These are phyloP conservation scores for Chlamydomonas incerta DNA, from an alignment of 139 green algal genomes.

Conservation along the genomic window DNA sequence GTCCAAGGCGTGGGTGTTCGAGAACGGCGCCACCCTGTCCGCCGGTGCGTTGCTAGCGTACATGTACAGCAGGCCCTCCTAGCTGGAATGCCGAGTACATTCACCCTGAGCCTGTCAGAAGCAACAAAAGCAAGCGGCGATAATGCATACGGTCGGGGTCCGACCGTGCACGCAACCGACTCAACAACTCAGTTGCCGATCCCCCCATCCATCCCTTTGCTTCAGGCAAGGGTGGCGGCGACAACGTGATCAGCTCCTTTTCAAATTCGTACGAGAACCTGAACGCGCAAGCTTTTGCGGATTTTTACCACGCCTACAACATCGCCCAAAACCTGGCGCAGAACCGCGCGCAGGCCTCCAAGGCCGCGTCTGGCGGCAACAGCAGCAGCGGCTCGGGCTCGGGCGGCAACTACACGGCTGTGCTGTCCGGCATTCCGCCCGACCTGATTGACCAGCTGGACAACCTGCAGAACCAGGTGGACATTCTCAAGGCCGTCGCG, in stretches of 20 bases:
- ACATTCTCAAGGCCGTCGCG: conserved; percentile 9
- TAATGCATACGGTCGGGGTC: too few species aligned
- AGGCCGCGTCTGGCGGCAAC: background rate
- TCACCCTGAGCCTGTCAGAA: too few species aligned
- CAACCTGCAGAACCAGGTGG: conserved; percentile 20
- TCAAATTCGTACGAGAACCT: background rate
- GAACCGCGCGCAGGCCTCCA: background rate
- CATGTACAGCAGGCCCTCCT: too few species aligned
- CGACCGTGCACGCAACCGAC: too few species aligned
- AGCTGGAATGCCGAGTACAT: too few species aligned
- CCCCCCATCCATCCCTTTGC: too few species aligned
- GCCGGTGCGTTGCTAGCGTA: background rate
- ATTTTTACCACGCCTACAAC: conserved; percentile 36
- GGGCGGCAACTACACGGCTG: background rate
- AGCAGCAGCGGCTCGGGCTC: too few species aligned
- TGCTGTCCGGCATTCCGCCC: background rate
- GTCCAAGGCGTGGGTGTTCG: conserved; percentile 24
- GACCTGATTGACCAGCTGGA: background rate
- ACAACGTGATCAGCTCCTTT: background rate
- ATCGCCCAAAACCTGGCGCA: background rate
- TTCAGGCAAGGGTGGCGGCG: background rate
- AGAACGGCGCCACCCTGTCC: background rate
- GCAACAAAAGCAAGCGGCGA: too few species aligned
- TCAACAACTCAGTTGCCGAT: too few species aligned
- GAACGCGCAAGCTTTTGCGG: conserved; percentile 1